Evolutionary conservation across 1,284 basidiomycete genomes (phyloP), one percentile per base, ranked within the genome.

Genomic region (Ceratobasidium papillatum): DNA sequence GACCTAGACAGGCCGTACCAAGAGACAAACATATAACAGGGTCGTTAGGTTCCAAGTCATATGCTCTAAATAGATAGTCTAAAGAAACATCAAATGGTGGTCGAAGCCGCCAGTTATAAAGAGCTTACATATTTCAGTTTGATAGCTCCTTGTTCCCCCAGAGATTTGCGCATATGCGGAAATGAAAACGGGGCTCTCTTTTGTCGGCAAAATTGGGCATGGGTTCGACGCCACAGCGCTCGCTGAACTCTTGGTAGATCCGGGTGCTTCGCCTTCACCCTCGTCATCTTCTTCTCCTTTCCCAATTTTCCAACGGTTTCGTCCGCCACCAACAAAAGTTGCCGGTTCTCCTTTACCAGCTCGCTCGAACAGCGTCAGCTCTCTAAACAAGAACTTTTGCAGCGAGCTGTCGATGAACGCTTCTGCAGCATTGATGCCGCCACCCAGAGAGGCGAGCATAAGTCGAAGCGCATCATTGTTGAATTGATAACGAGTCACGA

Each of bases 41-140:
- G 80, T 99, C 94, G 34, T 93, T 86, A 0, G 89, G 91, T 76
- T 90, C 91, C 76, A 93, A 87, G 76, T 96, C 94, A 81, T 93
- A 95, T 0, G 94, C 94, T 77, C 96, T 91, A 45, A 96, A 82
- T 47, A 97, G 86, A 80, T 99, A 98, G 79, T 94, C 95, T 95
- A 76, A 30, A 22, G 8, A 54, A n/a, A 56, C 25, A 63, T 32
- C n/a, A 59, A 5, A 64, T 17, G 54, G 59, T 41, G 27, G 72
- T 68, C 27, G 66, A 64, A 68, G 64, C 59, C 11, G 59, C 64
- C 65, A 49, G 32, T 17, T n/a, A 9, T 52, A n/a, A 17, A 3
- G 4, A 1, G 85, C 94, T 80, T 78, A 97, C 96, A 95, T 58
- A 98, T 89, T 0, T 95, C 94, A 74, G 92, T 92, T 80, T 98